Evolutionary conservation across 495 filamentous ascomycete genomes (phyloP).

Genomic region (Parmelia sp.): DNA sequence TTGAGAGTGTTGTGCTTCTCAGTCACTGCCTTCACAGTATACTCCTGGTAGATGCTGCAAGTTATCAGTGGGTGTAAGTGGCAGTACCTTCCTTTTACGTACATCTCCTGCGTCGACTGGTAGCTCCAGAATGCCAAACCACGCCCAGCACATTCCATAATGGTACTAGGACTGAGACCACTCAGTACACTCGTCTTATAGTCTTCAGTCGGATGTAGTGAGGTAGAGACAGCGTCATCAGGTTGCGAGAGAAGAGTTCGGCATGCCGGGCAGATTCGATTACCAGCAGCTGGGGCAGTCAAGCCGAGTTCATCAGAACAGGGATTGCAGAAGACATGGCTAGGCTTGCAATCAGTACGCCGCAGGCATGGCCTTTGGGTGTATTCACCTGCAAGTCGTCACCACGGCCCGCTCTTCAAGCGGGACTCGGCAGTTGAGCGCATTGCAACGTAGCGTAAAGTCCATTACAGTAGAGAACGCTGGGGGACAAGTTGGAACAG

Average conservation of each 20-base stretch:
- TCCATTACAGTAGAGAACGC: slow-evolving; percentile 49
- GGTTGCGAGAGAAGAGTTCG: slow-evolving; percentile 58
- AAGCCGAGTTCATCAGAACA: slow-evolving; percentile 69
- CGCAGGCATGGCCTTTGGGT: neutral
- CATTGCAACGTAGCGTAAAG: slow-evolving; percentile 70
- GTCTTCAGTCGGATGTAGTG: slow-evolving; percentile 81
- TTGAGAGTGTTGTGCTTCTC: slow-evolving; percentile 68
- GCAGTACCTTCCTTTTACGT: slow-evolving; percentile 11
- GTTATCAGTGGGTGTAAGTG: slow-evolving; percentile 21
- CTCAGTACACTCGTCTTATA: slow-evolving; percentile 89
- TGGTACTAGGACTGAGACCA: slow-evolving; percentile 72
- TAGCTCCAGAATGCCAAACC: slow-evolving; percentile 87
- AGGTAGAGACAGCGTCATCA: slow-evolving; percentile 70
- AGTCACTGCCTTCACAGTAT: slow-evolving; percentile 61
- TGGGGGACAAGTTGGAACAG: neutral
- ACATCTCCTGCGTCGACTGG: slow-evolving; percentile 90
- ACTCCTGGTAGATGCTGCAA: slow-evolving; percentile 72
- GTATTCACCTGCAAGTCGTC: slow-evolving; percentile 75
- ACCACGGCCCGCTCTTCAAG: slow-evolving; percentile 75
- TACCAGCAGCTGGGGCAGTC: slow-evolving; percentile 47
- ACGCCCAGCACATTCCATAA: slow-evolving; percentile 86
- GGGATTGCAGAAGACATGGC: slow-evolving; percentile 78
- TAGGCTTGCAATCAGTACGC: slow-evolving; percentile 29
- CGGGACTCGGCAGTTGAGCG: slow-evolving; percentile 67
- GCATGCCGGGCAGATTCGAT: slow-evolving; percentile 77